Evolutionary conservation across 805 yeast species (phyloP).

Genomic region (Alloascoidea africana): DNA sequence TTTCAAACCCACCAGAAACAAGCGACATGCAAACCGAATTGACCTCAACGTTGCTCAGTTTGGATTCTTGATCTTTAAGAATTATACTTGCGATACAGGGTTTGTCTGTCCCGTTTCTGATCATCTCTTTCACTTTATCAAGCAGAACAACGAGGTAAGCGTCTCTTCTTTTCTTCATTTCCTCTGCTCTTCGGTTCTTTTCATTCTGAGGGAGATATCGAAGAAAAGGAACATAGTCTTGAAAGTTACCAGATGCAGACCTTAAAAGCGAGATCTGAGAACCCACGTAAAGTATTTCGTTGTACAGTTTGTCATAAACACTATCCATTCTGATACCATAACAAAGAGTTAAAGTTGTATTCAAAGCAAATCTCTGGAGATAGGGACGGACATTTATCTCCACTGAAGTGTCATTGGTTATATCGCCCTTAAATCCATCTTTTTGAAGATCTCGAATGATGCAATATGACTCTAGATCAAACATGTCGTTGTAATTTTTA

Average conservation of each 20-base stretch:
- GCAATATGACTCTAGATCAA: conserved; percentile 20
- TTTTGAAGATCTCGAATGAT: conserved; percentile 16
- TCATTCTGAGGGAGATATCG: conserved; percentile 17
- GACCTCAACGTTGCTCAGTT: conserved; percentile 25
- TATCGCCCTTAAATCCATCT: conserved; percentile 6
- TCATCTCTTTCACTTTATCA: conserved; percentile 11
- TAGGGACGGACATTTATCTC: conserved; percentile 16
- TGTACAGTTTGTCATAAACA: conserved; percentile 14
- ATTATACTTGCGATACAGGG: conserved; percentile 21
- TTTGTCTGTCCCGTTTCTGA: conserved; percentile 14
- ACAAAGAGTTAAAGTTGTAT: conserved; percentile 22
- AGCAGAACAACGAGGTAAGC: conserved; percentile 17
- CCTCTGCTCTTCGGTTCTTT: conserved; percentile 14
- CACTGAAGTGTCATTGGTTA: conserved; percentile 8
- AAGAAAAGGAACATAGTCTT: conserved; percentile 22
- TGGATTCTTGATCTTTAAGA: conserved; percentile 15
- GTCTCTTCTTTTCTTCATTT: conserved; percentile 17
- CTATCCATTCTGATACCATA: conserved; percentile 23
- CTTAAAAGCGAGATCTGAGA: conserved; percentile 17
- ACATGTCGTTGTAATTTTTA: conserved; percentile 17
- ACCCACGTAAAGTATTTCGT: conserved; percentile 18
- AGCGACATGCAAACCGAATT: conserved; percentile 52
- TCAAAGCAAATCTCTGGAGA: conserved; percentile 21
- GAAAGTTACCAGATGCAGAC: conserved; percentile 22
- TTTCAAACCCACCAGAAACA: conserved; percentile 72